phyloP scores from a whole-genome alignment of 441 rosid genomes.

The Geranium incanum region DNA sequence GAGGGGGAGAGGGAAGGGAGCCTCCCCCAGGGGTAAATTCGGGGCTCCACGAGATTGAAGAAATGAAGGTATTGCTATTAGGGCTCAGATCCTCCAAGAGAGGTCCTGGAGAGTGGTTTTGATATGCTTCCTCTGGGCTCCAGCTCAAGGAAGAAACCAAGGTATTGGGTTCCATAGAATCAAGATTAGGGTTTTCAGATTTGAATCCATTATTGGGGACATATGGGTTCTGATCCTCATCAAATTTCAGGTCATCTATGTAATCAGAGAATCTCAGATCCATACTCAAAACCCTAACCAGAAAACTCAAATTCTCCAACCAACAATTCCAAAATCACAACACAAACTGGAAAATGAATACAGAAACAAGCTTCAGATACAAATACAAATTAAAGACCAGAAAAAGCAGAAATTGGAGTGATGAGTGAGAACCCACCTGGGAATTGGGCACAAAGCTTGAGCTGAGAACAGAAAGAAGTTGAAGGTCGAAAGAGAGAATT shows the following conservation, averaged over 20 bases:
- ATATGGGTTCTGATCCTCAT: constrained; percentile 26
- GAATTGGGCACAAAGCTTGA: not conserved
- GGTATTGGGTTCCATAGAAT: constrained; percentile 25
- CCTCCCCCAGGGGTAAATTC: constrained; percentile 29
- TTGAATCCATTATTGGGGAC: constrained; percentile 18
- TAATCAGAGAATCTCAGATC: constrained; percentile 35
- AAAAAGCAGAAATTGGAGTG: not conserved
- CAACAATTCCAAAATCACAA: constrained; percentile 2
- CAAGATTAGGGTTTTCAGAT: constrained; percentile 28
- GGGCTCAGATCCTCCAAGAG: not conserved
- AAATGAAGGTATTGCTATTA: constrained; percentile 12
- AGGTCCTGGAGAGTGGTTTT: constrained; percentile 10
- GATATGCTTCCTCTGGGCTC: constrained; percentile 19
- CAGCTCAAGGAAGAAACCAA: constrained; percentile 17
- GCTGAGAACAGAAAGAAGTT: not conserved
- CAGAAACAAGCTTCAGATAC: not conserved
- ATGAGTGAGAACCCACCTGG: not conserved
- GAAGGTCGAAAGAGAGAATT: too few relatives aligned
- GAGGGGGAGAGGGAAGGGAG: constrained; percentile 23
- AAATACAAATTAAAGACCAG: not conserved
- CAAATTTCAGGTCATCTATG: constrained; percentile 22
- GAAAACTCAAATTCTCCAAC: not conserved
- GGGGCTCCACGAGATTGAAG: constrained; percentile 19
- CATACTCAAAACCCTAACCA: constrained; percentile 16
- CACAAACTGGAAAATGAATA: not conserved